Evolutionary conservation across 108 stramenopile genomes (phyloP), one percentile per base, ranked within the genome.

Genomic region (Skeletonema menzelii): DNA sequence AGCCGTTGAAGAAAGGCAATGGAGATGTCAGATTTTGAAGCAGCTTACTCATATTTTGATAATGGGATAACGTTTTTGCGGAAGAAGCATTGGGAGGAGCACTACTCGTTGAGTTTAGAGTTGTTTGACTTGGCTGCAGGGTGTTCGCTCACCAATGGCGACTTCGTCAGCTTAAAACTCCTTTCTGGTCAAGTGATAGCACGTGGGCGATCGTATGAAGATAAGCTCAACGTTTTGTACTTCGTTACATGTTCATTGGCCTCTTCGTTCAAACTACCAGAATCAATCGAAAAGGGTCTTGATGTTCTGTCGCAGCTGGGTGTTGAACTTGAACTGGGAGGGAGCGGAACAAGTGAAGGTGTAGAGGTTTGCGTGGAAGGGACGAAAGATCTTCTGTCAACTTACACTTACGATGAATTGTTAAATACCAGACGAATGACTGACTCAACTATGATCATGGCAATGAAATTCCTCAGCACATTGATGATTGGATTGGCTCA

Each of bases 361-460:
- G 27, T 44, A 8, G 40, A 59, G 26, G 35, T 3, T 59, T 27
- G 35, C 8, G 42, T 69, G 0, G 15, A 58, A 8, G 24, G 30
- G 27, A 69, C 69, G 10, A 57, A 59, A 17, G 28, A 26, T 20
- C 12, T 57, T 4, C 58, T 69, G 6, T 24, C 11, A 17, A 15
- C 28, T 13, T 40, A 37, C 56, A 15, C 69, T 27, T 8, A 44
- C 26, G 20, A 69, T 14, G 40, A 58, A 14, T 14, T 69, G 13
- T 27, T 69, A 35, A 56, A 58, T 15, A 59, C 57, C 69, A 69
- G 27, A 46, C 3, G 22, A 44, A 69, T 69, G 69, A 27, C 56
- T n/a, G 38, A 69, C 55, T 31, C 69, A 35, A 27, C 57, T 5
- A 69, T 42, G 57, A 47, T 59, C 7, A 69, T 69, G 37, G 57